phyloP scores from a whole-genome alignment of 257 asterid genomes.

The Cordia subcordata region DNA sequence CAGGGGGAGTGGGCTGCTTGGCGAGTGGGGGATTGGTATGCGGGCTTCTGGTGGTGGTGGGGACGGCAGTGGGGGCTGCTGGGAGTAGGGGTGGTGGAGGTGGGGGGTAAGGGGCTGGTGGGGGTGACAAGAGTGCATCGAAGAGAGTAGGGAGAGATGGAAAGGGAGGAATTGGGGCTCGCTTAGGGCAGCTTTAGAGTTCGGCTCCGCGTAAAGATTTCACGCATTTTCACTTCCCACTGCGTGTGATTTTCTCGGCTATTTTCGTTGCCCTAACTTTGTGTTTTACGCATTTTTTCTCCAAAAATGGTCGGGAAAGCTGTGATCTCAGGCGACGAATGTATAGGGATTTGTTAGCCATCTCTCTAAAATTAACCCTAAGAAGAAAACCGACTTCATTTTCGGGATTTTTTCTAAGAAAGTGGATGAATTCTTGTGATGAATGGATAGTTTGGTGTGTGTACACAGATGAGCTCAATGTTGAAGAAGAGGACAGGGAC shows the following conservation, averaged over 20 bases:
- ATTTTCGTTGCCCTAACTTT: background rate
- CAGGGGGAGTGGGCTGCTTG: too few species aligned
- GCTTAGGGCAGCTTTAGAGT: background rate
- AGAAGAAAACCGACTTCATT: background rate
- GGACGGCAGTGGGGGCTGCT: too few species aligned
- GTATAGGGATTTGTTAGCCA: conserved; percentile 20
- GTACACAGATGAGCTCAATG: conserved; percentile 59
- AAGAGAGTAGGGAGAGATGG: background rate
- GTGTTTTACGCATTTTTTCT: background rate
- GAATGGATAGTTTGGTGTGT: background rate
- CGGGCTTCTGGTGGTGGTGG: too few species aligned
- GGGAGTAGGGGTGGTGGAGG: too few species aligned
- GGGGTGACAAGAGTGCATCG: background rate
- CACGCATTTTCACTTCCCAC: background rate
- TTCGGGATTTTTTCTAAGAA: background rate
- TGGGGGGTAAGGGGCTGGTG: too few species aligned
- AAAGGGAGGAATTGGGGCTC: background rate
- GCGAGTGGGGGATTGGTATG: too few species aligned
- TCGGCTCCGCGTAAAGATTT: too few species aligned
- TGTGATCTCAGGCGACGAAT: conserved; percentile 82
- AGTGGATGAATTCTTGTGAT: background rate
- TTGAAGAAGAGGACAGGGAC: conserved; percentile 69
- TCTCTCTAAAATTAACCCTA: background rate
- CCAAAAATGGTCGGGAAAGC: conserved; percentile 55
- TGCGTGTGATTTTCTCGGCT: background rate